These are phyloP conservation scores for Whalleya microplaca DNA, from an alignment of 2,329 filamentous ascomycete genomes.

Conservation along the genomic window DNA sequence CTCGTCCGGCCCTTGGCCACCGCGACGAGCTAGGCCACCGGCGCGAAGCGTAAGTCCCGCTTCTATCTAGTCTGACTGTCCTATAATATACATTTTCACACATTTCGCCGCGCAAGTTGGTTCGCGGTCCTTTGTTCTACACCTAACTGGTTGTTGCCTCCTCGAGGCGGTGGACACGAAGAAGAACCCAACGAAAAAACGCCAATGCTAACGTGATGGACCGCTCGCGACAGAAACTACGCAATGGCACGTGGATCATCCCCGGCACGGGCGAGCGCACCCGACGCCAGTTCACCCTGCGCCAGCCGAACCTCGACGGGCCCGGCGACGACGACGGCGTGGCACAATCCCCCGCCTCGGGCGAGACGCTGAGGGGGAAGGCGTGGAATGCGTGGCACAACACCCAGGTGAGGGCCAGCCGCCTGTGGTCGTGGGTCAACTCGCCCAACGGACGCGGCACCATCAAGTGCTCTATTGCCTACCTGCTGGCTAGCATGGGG, in stretches of 20 bases:
- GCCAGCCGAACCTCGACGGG: conserved; percentile 48
- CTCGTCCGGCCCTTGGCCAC: conserved; percentile 9
- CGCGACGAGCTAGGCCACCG: conserved; percentile 26
- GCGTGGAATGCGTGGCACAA: conserved; percentile 41
- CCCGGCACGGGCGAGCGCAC: conserved; percentile 85
- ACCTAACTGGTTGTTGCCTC: too few species aligned
- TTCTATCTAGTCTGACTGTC: too few species aligned
- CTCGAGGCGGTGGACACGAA: conserved; percentile 3
- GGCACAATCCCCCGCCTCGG: conserved; percentile 40
- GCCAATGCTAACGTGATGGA: conserved; percentile 51
- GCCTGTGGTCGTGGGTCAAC: conserved; percentile 61
- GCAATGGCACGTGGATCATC: conserved; percentile 85
- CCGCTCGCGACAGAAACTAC: conserved; percentile 65
- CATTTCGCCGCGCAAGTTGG: too few species aligned
- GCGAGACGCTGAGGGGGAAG: conserved; percentile 42
- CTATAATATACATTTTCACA: too few species aligned
- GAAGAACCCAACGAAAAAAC: conserved; percentile 40
- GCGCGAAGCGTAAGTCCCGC: conserved; percentile 31
- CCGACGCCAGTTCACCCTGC: conserved; percentile 77
- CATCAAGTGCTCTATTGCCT: conserved; percentile 89
- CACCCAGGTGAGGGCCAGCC: conserved; percentile 42
- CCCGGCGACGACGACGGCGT: conserved; percentile 38
- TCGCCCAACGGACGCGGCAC: conserved; percentile 79
- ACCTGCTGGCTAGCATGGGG: conserved; percentile 81
- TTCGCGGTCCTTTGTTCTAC: conserved; percentile 1